These are phyloP conservation scores for Penicillium palitans DNA, from an alignment of 2,329 filamentous ascomycete genomes.

Conservation along the genomic window DNA sequence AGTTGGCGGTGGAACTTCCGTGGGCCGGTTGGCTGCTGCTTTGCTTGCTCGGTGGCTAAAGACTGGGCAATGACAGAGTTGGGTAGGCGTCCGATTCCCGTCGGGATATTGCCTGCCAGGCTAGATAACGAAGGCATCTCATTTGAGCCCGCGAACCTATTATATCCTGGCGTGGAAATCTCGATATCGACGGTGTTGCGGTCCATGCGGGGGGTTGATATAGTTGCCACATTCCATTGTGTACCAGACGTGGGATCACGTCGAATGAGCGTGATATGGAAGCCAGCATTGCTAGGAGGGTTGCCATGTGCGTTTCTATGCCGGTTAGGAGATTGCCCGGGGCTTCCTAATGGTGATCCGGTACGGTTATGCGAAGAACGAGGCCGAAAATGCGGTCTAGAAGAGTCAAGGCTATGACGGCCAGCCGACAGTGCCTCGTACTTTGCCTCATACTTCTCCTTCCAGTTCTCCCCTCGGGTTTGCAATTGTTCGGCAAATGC, in stretches of 20 bases:
- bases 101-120: slow-evolving; percentile 28
- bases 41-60: slow-evolving; percentile 9
- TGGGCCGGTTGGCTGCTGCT: slow-evolving; percentile 23
- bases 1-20: slow-evolving; percentile 37
- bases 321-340: slow-evolving; percentile 31
- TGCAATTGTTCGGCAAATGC: slow-evolving; percentile 29
- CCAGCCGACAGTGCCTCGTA: slow-evolving; percentile 25
- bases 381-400: slow-evolving; percentile 28
- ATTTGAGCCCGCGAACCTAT: slow-evolving; percentile 52
- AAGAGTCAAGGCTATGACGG: slow-evolving; percentile 35
- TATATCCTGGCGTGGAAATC: slow-evolving; percentile 61
- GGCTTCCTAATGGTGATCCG: slow-evolving; percentile 26
- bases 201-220: slow-evolving; percentile 47
- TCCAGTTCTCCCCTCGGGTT: slow-evolving; percentile 23
- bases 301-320: slow-evolving; percentile 11
- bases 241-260: slow-evolving; percentile 66
- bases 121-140: slow-evolving; percentile 38
- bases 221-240: slow-evolving; percentile 74
- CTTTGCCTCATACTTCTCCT: slow-evolving; percentile 27
- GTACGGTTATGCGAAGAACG: slow-evolving; percentile 21
- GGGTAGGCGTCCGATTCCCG: slow-evolving; percentile 27
- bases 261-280: slow-evolving; percentile 64
- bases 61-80: slow-evolving; percentile 15
- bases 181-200: slow-evolving; percentile 52
- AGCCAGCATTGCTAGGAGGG: slow-evolving; percentile 27